A percentile compares a stretch with the other conserved stretches of the same genome.
Evolutionary conservation across 257 asterid species (phyloP).

Genomic region (Jaltomata sinuosa): DNA sequence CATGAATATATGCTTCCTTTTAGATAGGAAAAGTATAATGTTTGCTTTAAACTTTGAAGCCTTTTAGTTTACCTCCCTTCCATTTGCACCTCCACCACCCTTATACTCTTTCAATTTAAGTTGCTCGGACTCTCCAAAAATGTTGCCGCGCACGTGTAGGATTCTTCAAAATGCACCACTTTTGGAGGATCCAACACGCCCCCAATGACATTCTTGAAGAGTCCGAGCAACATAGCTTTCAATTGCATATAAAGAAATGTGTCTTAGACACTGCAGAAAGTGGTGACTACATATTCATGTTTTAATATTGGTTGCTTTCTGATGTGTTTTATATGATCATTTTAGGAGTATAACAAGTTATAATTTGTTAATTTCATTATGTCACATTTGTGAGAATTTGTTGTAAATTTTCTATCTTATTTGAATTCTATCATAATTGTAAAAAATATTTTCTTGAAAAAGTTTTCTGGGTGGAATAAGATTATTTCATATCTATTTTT

Average conservation of each 20-base stretch:
- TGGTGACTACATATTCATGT: neutral
- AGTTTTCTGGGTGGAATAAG: neutral
- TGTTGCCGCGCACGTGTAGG: too few relatives aligned
- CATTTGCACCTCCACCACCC: too few relatives aligned
- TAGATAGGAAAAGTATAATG: neutral
- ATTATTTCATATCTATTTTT: neutral
- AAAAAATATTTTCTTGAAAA: neutral
- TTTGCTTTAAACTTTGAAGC: neutral
- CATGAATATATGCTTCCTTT: neutral
- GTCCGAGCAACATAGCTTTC: too few relatives aligned
- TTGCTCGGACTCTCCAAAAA: too few relatives aligned
- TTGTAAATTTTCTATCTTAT: neutral
- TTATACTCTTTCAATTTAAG: too few relatives aligned
- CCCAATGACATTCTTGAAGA: too few relatives aligned
- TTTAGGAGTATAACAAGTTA: neutral
- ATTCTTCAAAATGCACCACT: too few relatives aligned
- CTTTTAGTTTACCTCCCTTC: neutral
- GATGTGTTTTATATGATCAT: neutral
- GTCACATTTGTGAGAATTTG: neutral
- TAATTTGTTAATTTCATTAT: neutral
- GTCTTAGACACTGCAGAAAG: neutral
- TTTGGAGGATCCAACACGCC: too few relatives aligned
- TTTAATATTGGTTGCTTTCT: neutral
- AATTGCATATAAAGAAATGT: neutral
- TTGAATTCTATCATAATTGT: neutral